phyloP scores from a whole-genome alignment of 192 early-diverging fungal species.

The Allomyces javanicus region DNA sequence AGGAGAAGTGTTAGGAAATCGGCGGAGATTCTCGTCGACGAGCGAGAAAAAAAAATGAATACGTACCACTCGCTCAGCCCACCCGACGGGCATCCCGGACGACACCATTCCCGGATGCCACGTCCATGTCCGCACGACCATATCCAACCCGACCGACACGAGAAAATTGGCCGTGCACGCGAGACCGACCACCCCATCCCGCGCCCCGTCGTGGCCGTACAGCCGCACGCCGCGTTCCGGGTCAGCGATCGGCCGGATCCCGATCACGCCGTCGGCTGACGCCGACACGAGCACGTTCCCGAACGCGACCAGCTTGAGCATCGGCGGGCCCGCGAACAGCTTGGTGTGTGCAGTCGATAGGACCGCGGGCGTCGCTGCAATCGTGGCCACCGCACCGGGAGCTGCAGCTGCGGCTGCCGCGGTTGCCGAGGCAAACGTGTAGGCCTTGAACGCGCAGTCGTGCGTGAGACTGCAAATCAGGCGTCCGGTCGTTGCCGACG shows the following conservation, averaged over 20 bases:
- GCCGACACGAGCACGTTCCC: not conserved
- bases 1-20: not conserved
- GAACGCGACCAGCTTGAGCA: not conserved
- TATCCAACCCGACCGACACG: not conserved
- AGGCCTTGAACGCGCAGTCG: not conserved
- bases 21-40: not conserved
- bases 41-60: not conserved
- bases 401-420: not conserved
- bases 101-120: not conserved
- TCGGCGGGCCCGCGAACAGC: not conserved
- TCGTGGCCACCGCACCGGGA: too few relatives aligned
- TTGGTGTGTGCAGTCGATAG: not conserved
- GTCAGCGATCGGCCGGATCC: not conserved
- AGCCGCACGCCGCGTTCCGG: not conserved
- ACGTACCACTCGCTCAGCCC: not conserved
- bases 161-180: not conserved
- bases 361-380: not conserved
- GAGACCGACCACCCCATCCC: not conserved
- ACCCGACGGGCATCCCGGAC: not conserved
- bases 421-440: not conserved
- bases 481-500: not conserved
- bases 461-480: not conserved
- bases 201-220: not conserved
- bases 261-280: not conserved
- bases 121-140: not conserved